Evolutionary conservation across 2,329 filamentous ascomycete species (phyloP).

Genomic region (Ceratocystis cacaofunesta): DNA sequence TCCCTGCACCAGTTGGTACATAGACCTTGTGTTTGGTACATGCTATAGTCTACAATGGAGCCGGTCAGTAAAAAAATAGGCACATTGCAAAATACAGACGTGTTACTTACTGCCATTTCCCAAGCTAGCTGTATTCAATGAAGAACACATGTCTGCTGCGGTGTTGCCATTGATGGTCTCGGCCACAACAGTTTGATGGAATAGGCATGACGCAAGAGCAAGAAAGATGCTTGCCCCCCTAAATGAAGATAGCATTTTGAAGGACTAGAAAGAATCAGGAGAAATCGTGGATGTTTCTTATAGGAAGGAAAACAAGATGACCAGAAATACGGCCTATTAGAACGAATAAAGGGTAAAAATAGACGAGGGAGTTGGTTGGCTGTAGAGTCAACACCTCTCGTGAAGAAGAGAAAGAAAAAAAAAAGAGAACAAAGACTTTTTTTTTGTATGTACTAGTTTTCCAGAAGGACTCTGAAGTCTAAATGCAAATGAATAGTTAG

Average conservation of each 20-base stretch:
- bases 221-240: conserved; percentile 1
- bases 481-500: background rate
- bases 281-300: background rate
- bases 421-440: background rate
- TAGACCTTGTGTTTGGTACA: conserved; percentile 54
- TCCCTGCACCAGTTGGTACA: conserved; percentile 45
- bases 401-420: background rate
- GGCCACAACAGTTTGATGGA: background rate
- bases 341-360: background rate
- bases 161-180: conserved; percentile 13
- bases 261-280: background rate
- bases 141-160: conserved; percentile 20
- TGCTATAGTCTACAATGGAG: conserved; percentile 32
- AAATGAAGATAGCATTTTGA: conserved; percentile 5
- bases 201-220: background rate
- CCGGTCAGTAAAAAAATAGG: conserved; percentile 7
- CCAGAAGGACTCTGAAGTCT: background rate
- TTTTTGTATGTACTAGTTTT: background rate
- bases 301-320: background rate
- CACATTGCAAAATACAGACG: no score
- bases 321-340: background rate
- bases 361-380: background rate
- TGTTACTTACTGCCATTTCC: conserved; percentile 28
- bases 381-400: background rate
- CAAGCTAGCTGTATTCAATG: conserved; percentile 28